These are phyloP conservation scores for Botrytis fragariae DNA, from an alignment of 2,329 filamentous ascomycete species.

Conservation along the genomic window DNA sequence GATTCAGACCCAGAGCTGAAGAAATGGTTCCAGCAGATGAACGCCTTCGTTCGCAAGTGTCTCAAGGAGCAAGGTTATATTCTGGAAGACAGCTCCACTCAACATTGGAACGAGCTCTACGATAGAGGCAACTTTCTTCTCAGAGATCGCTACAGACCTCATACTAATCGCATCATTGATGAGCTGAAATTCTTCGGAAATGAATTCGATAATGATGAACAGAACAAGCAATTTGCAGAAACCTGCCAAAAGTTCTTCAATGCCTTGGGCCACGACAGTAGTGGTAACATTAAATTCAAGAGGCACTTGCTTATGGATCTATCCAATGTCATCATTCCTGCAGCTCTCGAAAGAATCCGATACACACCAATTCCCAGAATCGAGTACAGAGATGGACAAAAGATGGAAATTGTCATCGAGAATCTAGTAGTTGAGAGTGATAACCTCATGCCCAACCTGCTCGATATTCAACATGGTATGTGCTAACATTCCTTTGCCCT, in stretches of 20 bases:
- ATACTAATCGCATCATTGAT: slow-evolving; percentile 83
- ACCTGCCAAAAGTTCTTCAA: slow-evolving; percentile 82
- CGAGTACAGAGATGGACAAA: slow-evolving; percentile 74
- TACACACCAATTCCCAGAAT: slow-evolving; percentile 94
- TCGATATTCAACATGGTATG: slow-evolving; percentile 73
- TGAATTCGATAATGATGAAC: slow-evolving; percentile 84
- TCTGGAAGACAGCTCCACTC: slow-evolving; percentile 73
- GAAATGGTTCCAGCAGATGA: slow-evolving; percentile 79
- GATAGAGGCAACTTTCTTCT: slow-evolving; percentile 84
- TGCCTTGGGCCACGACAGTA: slow-evolving; percentile 83
- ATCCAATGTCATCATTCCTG: slow-evolving; percentile 80
- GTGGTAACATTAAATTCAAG: slow-evolving; percentile 87
- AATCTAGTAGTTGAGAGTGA: slow-evolving; percentile 94
- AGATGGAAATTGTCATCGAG: slow-evolving; percentile 86
- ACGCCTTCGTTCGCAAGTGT: slow-evolving; percentile 76
- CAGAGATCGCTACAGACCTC: slow-evolving; percentile 79
- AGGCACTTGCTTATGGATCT: slow-evolving; percentile 88
- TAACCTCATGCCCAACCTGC: slow-evolving; percentile 90
- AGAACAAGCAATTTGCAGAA: slow-evolving; percentile 77
- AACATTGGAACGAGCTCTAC: slow-evolving; percentile 81
- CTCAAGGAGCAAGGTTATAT: slow-evolving; percentile 90
- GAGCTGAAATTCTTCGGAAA: slow-evolving; percentile 86
- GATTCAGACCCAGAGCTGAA: slow-evolving; percentile 83
- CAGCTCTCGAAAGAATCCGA: slow-evolving; percentile 75
- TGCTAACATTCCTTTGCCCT: neutral